Conservation (phyloP, 192 early-diverging fungal genomes). For the Linderina pennispora region DNA sequence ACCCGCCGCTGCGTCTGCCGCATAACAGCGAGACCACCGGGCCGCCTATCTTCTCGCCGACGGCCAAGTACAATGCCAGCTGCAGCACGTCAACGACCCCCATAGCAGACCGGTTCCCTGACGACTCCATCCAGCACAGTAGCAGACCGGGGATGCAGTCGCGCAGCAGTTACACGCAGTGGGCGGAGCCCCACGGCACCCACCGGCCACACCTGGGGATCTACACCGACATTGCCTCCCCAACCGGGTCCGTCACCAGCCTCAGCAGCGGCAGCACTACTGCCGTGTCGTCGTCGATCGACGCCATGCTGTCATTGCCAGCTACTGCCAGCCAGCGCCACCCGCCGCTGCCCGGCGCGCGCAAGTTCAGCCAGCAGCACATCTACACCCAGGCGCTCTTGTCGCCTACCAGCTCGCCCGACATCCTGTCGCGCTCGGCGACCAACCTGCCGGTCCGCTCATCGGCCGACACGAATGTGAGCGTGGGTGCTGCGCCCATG, state of each 20-base stretch:
- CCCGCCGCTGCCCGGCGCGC: too few relatives aligned
- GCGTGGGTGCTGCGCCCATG: too few relatives aligned
- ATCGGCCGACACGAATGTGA: slow-evolving; percentile 18
- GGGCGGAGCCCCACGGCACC: too few relatives aligned
- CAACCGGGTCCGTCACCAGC: background rate
- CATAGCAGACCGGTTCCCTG: too few relatives aligned
- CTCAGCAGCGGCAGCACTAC: slow-evolving; percentile 1
- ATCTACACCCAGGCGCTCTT: slow-evolving; percentile 4
- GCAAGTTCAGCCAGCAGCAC: slow-evolving; percentile 39
- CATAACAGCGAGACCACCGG: too few relatives aligned
- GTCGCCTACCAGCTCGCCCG: slow-evolving; percentile 19
- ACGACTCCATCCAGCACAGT: too few relatives aligned
- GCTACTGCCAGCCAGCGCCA: background rate
- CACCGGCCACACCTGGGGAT: background rate
- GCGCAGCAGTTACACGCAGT: too few relatives aligned
- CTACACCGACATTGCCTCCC: background rate
- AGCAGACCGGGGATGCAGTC: slow-evolving; percentile 12
- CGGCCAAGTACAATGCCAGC: too few relatives aligned
- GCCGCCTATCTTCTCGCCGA: too few relatives aligned
- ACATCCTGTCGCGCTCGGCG: slow-evolving; percentile 27
- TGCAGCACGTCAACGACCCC: too few relatives aligned
- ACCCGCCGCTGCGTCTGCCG: too few relatives aligned
- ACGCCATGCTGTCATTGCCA: background rate
- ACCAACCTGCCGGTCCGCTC: slow-evolving; percentile 19
- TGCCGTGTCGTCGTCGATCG: background rate